Percentiles rank a stretch among this genome's conserved stretches.
These are phyloP conservation scores for Microdochium paspali DNA, from an alignment of 2,329 filamentous ascomycete genomes.

Conservation along the genomic window DNA sequence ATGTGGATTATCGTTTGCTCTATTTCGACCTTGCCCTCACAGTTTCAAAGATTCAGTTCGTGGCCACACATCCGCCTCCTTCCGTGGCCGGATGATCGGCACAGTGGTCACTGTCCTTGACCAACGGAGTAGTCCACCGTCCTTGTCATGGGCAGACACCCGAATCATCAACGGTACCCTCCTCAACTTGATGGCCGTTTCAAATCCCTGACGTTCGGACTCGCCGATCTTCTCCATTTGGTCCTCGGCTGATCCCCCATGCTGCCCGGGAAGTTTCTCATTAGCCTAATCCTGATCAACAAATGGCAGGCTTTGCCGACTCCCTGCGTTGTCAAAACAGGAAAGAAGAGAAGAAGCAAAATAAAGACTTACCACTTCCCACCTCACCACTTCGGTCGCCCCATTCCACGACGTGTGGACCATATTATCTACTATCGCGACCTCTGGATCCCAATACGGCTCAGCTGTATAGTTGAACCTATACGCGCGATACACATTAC, in stretches of 20 bases:
- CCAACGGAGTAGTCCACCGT: neutral
- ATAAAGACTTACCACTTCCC: slow-evolving; percentile 14
- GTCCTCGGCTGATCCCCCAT: slow-evolving; percentile 7
- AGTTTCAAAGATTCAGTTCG: too few relatives aligned
- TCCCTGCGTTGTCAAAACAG: neutral
- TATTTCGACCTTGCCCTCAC: neutral
- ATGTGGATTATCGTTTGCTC: too few relatives aligned
- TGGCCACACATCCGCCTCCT: neutral
- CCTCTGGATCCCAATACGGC: slow-evolving; percentile 16
- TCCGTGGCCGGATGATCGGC: neutral
- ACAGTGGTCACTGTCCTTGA: neutral
- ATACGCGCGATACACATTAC: slow-evolving; percentile 41
- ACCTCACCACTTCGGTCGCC: slow-evolving; percentile 26
- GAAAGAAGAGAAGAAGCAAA: too few relatives aligned
- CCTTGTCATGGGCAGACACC: neutral
- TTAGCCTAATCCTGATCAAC: neutral
- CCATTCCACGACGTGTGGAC: slow-evolving; percentile 35
- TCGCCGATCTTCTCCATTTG: slow-evolving; percentile 4
- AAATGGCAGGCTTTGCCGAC: neutral
- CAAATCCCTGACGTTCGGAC: slow-evolving; percentile 9
- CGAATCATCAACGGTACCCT: slow-evolving; percentile 7
- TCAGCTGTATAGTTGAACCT: slow-evolving; percentile 42
- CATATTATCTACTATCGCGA: slow-evolving; percentile 10
- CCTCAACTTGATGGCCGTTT: slow-evolving; percentile 8
- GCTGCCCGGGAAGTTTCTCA: slow-evolving; percentile 1